A percentile compares a stretch with the other conserved stretches of the same genome.
These are phyloP conservation scores for Cryptococcus amylolentus DNA, from an alignment of 1,284 basidiomycete genomes.

Conservation along the genomic window DNA sequence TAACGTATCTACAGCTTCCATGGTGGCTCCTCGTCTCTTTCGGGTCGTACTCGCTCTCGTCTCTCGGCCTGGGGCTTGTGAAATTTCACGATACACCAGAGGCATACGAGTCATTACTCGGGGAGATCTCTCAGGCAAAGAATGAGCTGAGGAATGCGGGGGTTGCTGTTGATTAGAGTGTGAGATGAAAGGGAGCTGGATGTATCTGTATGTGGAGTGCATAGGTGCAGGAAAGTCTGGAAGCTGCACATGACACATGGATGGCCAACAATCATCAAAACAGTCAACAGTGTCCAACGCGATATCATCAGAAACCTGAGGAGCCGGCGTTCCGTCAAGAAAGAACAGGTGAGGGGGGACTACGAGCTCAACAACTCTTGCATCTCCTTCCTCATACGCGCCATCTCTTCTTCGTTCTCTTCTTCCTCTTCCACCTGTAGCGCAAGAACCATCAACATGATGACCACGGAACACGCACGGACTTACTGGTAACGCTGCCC, in stretches of 20 bases:
- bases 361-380: slow-evolving; percentile 75
- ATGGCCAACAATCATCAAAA: background rate
- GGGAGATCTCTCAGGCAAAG: slow-evolving; percentile 63
- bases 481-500: slow-evolving; percentile 73
- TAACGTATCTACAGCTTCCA: slow-evolving; percentile 55
- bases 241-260: background rate
- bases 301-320: background rate
- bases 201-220: background rate
- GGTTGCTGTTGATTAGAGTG: slow-evolving; percentile 58
- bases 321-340: background rate
- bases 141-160: slow-evolving; percentile 64
- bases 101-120: slow-evolving; percentile 65
- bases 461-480: background rate
- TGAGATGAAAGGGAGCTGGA: background rate
- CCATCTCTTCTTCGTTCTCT: slow-evolving; percentile 77
- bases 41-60: slow-evolving; percentile 68
- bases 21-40: slow-evolving; percentile 74
- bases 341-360: background rate
- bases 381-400: slow-evolving; percentile 78
- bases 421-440: slow-evolving; percentile 61
- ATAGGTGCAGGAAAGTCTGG: background rate
- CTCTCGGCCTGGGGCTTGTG: slow-evolving; percentile 66
- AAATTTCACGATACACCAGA: slow-evolving; percentile 71
- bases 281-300: too few relatives aligned
- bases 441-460: background rate